Evolutionary conservation across 768 basidiomycete genomes (phyloP), one percentile per base, ranked within the genome.

Genomic region (Megacollybia marginata): DNA sequence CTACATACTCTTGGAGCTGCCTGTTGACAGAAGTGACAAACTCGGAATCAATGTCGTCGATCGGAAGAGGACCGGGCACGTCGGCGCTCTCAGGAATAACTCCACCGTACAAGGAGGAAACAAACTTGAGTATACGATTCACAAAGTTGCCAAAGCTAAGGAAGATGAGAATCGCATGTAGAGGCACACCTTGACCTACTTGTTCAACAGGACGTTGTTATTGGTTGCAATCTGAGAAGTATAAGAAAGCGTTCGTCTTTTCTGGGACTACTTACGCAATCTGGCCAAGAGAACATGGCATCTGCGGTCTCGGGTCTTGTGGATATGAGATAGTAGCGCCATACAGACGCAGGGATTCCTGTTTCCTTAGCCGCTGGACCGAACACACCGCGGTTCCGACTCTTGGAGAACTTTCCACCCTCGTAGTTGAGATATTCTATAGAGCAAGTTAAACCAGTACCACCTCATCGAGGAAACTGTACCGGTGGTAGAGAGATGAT

Each of bases 381-480:
- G 55, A 99, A 99, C 2, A 99, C 95, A 40, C 95, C 96, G 48
- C 95, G 86, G 56, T 93, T 92, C 55, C 89, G 83, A 60, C 92
- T 93, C 71, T 99, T 99, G 38, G 93, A 96, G 75, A 99, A 99
- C 64, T 99, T 99, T 35, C 94, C 94, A 23, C 92, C 91, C 64
- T 99, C 96, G 65, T 98, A 98, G 61, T 98, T 97, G 57, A 98
- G 73, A 64, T 94, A 97, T 65, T 99, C 95, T 95, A 57, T 32
- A 49, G 9, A 32, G 35, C 7, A 10, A 23, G 42, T 50, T 34
- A 51, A 44, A n/a, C 13, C 35, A n/a, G 16, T 9, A 28, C 28
- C 49, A n/a, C 19, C 2, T 34, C n/a, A 11, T 49, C 8, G 15
- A 44, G 31, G 15, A n/a, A 15, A 33, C 56, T 77, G 53, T 50